Base-by-base conservation (phyloP, 75 land plant genomes). In the Isoetes taiwanensis region DNA sequence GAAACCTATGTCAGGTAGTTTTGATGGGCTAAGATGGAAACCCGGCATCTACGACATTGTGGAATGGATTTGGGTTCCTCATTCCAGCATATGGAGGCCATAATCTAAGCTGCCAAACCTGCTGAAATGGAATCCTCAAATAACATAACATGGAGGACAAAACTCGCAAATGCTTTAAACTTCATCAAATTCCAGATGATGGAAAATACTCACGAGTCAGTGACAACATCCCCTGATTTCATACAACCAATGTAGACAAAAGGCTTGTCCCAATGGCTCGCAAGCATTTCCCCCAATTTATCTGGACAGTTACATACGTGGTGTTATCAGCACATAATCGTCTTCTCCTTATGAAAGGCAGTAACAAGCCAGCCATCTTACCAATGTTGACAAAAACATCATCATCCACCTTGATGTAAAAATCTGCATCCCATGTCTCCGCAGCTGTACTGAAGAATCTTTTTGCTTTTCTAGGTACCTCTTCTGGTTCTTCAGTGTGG, bases 161-260 rank as follows among this genome's bases (percentile, higher is more conserved):
- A n/a, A n/a, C n/a, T n/a, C n/a, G n/a, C n/a, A n/a, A n/a, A n/a
- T n/a, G n/a, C n/a, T n/a, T n/a, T n/a, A n/a, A n/a, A n/a, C n/a
- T n/a, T n/a, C n/a, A n/a, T n/a, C n/a, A n/a, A n/a, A n/a, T n/a
- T n/a, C n/a, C n/a, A n/a, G n/a, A n/a, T n/a, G n/a, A n/a, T n/a
- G 4, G 50, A 16, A n/a, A 8, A n/a, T 6, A 83, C 96, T 81
- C 58, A 94, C 99, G 66, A 57, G 27, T 94, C 86, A 48, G 77
- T 61, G 54, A 94, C 64, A 41, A 94, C 96, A 63, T 80, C 84
- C n/a, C 96, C 99, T 1, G 99, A 84, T 58, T 94, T 94, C 99
- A 94, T 94, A 64, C 99, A 94, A 0, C 99, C 99, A 48, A 84
- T 69, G 59, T 94, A 94, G 14, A 71, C 78, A 41, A 95, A 75